A percentile compares a stretch with the other conserved stretches of the same genome.
These are phyloP conservation scores for Dryadomyces quercus-mongolicae DNA, from an alignment of 2,329 filamentous ascomycete genomes.

Conservation along the genomic window DNA sequence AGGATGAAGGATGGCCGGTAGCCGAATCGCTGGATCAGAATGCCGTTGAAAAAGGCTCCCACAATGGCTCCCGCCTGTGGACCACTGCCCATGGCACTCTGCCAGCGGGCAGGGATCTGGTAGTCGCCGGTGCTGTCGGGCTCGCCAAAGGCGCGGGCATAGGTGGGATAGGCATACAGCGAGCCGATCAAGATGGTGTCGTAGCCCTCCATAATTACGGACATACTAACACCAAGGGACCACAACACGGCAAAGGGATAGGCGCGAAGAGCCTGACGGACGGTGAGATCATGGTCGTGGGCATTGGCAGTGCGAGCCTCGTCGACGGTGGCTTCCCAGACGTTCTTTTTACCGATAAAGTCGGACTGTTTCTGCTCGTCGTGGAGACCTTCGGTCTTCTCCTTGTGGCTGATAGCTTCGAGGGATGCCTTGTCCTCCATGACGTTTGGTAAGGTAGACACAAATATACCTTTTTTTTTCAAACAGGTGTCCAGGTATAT, in stretches of 20 bases:
- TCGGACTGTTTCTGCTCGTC: not conserved
- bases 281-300: slow-evolving; percentile 3
- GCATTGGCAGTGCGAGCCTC: not conserved
- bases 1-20: slow-evolving; percentile 37
- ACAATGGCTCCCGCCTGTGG: slow-evolving; percentile 41
- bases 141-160: slow-evolving; percentile 2
- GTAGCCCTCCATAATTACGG: slow-evolving; percentile 30
- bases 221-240: slow-evolving; percentile 17
- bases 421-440: not conserved
- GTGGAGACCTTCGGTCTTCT: too few relatives aligned
- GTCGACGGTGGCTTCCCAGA: slow-evolving; percentile 1
- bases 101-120: slow-evolving; percentile 34
- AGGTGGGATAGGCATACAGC: slow-evolving; percentile 18
- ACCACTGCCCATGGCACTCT: slow-evolving; percentile 42
- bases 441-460: not conserved
- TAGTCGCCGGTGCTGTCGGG: not conserved
- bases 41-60: slow-evolving; percentile 40
- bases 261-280: slow-evolving; percentile 8
- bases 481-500: too few relatives aligned
- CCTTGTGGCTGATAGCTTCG: not conserved
- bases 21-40: slow-evolving; percentile 34
- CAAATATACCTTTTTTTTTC: too few relatives aligned
- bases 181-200: slow-evolving; percentile 14
- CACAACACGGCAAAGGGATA: slow-evolving; percentile 16
- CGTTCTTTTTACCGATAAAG: not conserved